Evolutionary conservation across 257 asterid genomes (phyloP), one percentile per base, ranked within the genome.

Genomic region (Salvia splendens): DNA sequence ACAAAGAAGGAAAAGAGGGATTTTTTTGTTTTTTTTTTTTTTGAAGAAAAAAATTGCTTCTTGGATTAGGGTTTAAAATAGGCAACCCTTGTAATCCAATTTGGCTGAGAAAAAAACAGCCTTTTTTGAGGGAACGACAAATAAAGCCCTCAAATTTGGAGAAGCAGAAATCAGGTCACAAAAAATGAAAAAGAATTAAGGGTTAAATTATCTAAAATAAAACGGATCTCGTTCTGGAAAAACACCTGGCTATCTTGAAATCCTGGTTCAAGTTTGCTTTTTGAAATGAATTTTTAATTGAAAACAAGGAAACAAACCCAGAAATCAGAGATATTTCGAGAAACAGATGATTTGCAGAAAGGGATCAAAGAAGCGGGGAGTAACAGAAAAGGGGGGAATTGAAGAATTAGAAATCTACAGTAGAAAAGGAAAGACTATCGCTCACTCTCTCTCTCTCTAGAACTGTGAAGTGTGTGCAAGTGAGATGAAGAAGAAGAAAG

Each of bases 351-450:
- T 75, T 85, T 59, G 65, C 92, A 91, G 96, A 88, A 88, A 82
- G 97, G 92, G 92, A 88, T 80, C 87, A 3, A 73, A 81, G 96
- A 88, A 85, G 91, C 80, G 88, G 96, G 79, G 40, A 66, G 33
- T 33, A 53, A 12, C 53, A 81, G 89, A 80, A 30, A 51, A 57
- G 68, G 92, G 69, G 51, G 47, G 46, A 33, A 33, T 6, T n/a
- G 0, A 24, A 57, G 9, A 67, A 74, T 17, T 8, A 42, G 15
- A 16, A 38, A 55, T 6, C 6, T 20, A 12, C n/a, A 65, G n/a
- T n/a, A n/a, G n/a, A n/a, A n/a, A 20, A 20, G 24, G 1, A 5
- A 4, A 24, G 12, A 50, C 65, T 58, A 11, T 64, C 45, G 8
- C 50, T 5, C 32, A 24, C 38, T 47, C 48, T 12, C 68, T 41